Percentiles rank a stretch among this genome's conserved stretches.
Evolutionary conservation across 495 filamentous ascomycete species (phyloP).

Genomic region (Hyaloscypha hepaticicola): DNA sequence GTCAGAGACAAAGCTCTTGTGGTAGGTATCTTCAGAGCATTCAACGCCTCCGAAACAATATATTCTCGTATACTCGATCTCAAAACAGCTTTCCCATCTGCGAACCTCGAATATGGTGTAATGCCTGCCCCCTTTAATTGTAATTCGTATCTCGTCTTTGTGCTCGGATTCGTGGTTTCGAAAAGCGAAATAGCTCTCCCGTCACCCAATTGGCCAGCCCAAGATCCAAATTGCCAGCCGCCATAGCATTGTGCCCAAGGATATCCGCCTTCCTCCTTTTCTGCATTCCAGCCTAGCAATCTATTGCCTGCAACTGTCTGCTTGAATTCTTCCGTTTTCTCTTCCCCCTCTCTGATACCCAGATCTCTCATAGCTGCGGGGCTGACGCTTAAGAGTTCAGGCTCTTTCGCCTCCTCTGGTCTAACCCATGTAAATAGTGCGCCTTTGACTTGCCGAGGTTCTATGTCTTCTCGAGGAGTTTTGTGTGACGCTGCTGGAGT

Average conservation of each 20-base stretch:
- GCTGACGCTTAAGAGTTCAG: conserved; percentile 80
- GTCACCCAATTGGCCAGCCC: conserved; percentile 96
- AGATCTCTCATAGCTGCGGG: conserved; percentile 74
- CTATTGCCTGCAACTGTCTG: conserved; percentile 77
- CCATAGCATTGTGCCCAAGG: conserved; percentile 99
- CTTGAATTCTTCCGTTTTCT: conserved; percentile 71
- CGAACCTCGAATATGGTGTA: conserved; percentile 94
- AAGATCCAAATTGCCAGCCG: conserved; percentile 80
- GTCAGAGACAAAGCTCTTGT: conserved; percentile 84
- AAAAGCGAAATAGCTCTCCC: conserved; percentile 93
- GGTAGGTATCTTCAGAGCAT: conserved; percentile 80
- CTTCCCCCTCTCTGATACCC: conserved; percentile 65
- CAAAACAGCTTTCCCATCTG: conserved; percentile 94
- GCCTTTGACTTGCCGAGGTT: conserved; percentile 78
- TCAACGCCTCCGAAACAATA: conserved; percentile 80
- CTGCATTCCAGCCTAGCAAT: conserved; percentile 59
- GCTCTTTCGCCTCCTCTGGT: conserved; percentile 64
- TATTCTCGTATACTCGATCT: conserved; percentile 92
- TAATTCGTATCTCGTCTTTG: conserved; percentile 75
- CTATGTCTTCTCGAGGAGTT: conserved; percentile 71
- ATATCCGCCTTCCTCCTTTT: conserved; percentile 70
- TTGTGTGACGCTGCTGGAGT: conserved; percentile 77
- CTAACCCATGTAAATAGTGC: conserved; percentile 91
- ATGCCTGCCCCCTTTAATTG: conserved; percentile 91
- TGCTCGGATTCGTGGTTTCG: conserved; percentile 76